These are phyloP conservation scores for Aspergillus unguis DNA, from an alignment of 2,329 filamentous ascomycete genomes.

Conservation along the genomic window DNA sequence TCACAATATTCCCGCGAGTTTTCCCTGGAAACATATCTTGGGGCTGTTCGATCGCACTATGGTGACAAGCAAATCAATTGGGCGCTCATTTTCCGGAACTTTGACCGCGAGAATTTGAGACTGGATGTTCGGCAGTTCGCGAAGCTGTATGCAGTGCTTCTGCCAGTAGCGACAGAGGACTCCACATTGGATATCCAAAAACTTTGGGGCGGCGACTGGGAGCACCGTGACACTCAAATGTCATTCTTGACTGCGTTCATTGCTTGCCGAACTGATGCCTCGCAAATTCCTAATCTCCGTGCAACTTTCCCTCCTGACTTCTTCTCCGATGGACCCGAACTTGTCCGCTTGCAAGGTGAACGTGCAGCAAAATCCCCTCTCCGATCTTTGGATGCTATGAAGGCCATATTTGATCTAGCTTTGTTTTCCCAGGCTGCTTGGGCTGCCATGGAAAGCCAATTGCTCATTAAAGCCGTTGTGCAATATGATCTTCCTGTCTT, in stretches of 20 bases:
- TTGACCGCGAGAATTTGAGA: slow-evolving; percentile 74
- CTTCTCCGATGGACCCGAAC: slow-evolving; percentile 59
- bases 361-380: slow-evolving; percentile 78
- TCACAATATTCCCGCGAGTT: slow-evolving; percentile 59
- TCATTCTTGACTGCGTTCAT: slow-evolving; percentile 91
- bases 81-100: slow-evolving; percentile 69
- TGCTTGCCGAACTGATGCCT: slow-evolving; percentile 74
- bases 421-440: slow-evolving; percentile 58
- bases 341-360: slow-evolving; percentile 58
- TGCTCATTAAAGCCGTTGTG: slow-evolving; percentile 59
- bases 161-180: slow-evolving; percentile 64
- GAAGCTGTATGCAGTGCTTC: slow-evolving; percentile 72
- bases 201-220: slow-evolving; percentile 88
- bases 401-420: slow-evolving; percentile 61
- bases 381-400: slow-evolving; percentile 80
- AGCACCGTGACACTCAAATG: slow-evolving; percentile 78
- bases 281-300: slow-evolving; percentile 76
- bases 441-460: slow-evolving; percentile 53
- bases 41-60: slow-evolving; percentile 55
- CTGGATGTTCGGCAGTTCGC: slow-evolving; percentile 79
- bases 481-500: slow-evolving; percentile 52
- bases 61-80: slow-evolving; percentile 58
- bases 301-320: slow-evolving; percentile 69
- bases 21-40: slow-evolving; percentile 67
- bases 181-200: slow-evolving; percentile 75